phyloP scores from a whole-genome alignment of 345 rosid species.

The Trapa bicornis region DNA sequence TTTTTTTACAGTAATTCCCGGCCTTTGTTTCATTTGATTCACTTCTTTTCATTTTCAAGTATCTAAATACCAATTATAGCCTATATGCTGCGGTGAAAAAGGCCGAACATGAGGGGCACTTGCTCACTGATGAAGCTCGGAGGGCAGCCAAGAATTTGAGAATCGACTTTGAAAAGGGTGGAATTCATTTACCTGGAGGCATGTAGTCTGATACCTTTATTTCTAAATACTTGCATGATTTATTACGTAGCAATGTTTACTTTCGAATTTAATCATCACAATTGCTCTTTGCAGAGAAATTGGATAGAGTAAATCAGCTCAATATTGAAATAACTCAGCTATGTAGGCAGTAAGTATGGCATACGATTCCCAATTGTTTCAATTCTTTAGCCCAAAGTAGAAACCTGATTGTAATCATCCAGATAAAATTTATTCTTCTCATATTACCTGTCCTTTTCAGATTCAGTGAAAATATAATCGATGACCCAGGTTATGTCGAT shows the following conservation, averaged over 20 bases:
- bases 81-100: slow-evolving; percentile 73
- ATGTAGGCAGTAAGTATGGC: slow-evolving; percentile 54
- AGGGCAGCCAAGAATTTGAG: slow-evolving; percentile 69
- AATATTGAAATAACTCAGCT: slow-evolving; percentile 47
- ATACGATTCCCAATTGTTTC: slow-evolving; percentile 2
- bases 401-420: slow-evolving; percentile 6
- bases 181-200: slow-evolving; percentile 82
- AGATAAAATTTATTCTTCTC: not conserved
- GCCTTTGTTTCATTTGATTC: slow-evolving; percentile 1
- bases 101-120: slow-evolving; percentile 58
- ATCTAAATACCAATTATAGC: slow-evolving; percentile 67
- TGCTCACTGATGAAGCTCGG: slow-evolving; percentile 63
- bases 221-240: not conserved
- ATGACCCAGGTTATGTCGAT: slow-evolving; percentile 76
- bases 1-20: not conserved
- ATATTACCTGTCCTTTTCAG: slow-evolving; percentile 26
- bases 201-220: slow-evolving; percentile 8
- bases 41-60: slow-evolving; percentile 28
- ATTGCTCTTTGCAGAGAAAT: slow-evolving; percentile 42
- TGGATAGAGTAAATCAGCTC: slow-evolving; percentile 65
- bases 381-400: slow-evolving; percentile 1
- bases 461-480: slow-evolving; percentile 61
- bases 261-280: slow-evolving; percentile 7
- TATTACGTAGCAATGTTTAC: not conserved
- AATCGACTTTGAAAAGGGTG: slow-evolving; percentile 83